Percentiles rank a stretch among this genome's conserved stretches.
phyloP scores from a whole-genome alignment of 2,329 filamentous ascomycete genomes.

The Gaeumannomyces tritici region DNA sequence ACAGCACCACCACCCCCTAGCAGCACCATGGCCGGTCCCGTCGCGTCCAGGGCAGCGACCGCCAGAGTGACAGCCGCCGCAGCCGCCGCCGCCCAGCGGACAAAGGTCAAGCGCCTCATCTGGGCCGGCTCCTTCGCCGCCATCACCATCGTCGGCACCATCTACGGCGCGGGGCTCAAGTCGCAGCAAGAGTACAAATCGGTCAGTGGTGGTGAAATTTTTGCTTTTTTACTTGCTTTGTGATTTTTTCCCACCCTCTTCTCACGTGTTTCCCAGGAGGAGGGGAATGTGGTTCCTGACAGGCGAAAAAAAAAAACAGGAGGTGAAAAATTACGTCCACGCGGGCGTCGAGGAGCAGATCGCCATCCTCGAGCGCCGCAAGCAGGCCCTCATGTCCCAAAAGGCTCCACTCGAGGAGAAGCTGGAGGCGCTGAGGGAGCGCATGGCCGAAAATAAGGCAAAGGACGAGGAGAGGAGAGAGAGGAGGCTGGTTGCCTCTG shows the following conservation, averaged over 20 bases:
- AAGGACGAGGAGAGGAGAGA: constrained; percentile 1
- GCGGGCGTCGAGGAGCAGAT: constrained; percentile 17
- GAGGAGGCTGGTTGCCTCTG: neutral
- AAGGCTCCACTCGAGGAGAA: constrained; percentile 19
- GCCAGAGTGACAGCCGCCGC: neutral
- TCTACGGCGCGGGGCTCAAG: constrained; percentile 24
- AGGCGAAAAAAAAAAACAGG: neutral
- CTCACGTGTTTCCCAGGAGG: no score
- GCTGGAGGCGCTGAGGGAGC: constrained; percentile 15
- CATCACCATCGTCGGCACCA: constrained; percentile 18
- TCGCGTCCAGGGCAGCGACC: neutral
- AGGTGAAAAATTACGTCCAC: constrained; percentile 14
- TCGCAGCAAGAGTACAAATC: constrained; percentile 14
- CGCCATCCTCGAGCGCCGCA: constrained; percentile 18
- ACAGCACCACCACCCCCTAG: no score
- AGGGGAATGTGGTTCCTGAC: no score
- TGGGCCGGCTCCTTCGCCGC: constrained; percentile 17
- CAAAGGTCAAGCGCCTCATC: constrained; percentile 5
- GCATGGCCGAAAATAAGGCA: constrained; percentile 12
- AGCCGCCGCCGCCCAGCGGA: neutral
- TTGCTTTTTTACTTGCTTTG: no score
- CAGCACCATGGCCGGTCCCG: neutral
- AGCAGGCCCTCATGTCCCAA: constrained; percentile 13
- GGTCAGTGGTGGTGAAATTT: constrained; percentile 9
- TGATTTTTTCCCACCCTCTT: no score